These are phyloP conservation scores for Aspergillus carlsbadensis DNA, from an alignment of 495 filamentous ascomycete species.

Conservation along the genomic window DNA sequence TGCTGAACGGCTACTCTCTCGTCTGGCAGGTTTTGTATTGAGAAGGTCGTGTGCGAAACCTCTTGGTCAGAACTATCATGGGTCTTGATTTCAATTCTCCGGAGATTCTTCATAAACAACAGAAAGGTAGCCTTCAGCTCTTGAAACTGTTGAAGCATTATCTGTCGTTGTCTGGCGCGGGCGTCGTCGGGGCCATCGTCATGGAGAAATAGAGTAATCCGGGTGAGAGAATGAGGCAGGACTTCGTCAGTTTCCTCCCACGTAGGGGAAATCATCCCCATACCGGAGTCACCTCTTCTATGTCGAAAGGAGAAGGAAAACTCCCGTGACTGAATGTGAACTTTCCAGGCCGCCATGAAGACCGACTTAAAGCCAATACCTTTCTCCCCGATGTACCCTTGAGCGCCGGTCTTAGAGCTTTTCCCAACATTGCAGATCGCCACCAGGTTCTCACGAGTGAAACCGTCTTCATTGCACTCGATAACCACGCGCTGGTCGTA, in stretches of 20 bases:
- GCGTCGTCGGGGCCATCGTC: constrained; percentile 13
- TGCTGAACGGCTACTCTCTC: constrained; percentile 7
- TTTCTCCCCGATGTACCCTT: constrained; percentile 41
- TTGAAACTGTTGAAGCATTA: constrained; percentile 27
- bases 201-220: constrained; percentile 34
- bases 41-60: constrained; percentile 8
- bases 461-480: constrained; percentile 45
- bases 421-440: constrained; percentile 35
- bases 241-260: constrained; percentile 29
- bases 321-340: constrained; percentile 30
- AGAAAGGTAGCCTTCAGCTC: constrained; percentile 34
- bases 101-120: constrained; percentile 38
- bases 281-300: constrained; percentile 27
- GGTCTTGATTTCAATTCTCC: constrained; percentile 25
- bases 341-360: no score
- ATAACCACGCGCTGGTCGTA: constrained; percentile 22
- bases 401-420: constrained; percentile 36
- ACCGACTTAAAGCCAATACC: no score
- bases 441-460: constrained; percentile 28
- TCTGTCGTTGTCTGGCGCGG: constrained; percentile 16
- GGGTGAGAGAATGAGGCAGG: constrained; percentile 22
- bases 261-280: constrained; percentile 46
- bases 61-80: constrained; percentile 19
- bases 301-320: constrained; percentile 48
- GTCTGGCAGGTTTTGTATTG: background rate